Base-by-base conservation (phyloP, 176 grass and related monocot species). In the Triticum dicoccoides region DNA sequence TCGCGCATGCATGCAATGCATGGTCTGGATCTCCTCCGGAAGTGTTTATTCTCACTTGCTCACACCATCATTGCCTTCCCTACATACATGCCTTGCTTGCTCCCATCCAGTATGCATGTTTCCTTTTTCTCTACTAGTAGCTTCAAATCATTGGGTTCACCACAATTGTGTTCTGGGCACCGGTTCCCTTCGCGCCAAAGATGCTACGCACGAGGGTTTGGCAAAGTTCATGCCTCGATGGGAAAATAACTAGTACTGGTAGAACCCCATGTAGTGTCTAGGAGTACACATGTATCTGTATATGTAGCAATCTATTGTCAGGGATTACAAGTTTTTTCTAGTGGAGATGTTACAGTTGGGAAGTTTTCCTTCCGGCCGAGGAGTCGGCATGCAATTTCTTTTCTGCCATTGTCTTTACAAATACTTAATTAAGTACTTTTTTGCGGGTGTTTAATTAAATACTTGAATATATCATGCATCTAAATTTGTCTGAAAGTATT, bases 31-130 rank as follows among this genome's bases (percentile, higher is more conserved):
- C 59, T 8, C n/a, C 2, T 12, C 72, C 27, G 12, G 42, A 75
- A 45, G 44, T 25, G 83, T 67, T 84, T 87, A 35, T 82, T 87
- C 72, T 54, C 39, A 23, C 33, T 24, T 1, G 11, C 39, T 88
- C 79, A 82, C 86, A 24, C 80, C 51, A 63, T 71, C 73, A 30
- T 79, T 84, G 81, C 74, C 65, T 75, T 4, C 73, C 45, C 42
- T 7, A 54, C 54, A 59, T 21, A 20, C 54, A 77, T 64, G 82
- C 56, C 42, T 66, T 34, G 52, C 61, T 82, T 8, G 25, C 63
- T 35, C 12, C 6, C 29, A 17, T 7, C 38, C 21, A 11, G 13
- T 6, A 15, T 21, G 47, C 29, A 69, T 35, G 66, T 2, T 24
- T n/a, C 9, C 44, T 4, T 84, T 34, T 47, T 25, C 45, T 58